These are phyloP conservation scores for Usnea hakonensis DNA, from an alignment of 495 filamentous ascomycete species.

Conservation along the genomic window DNA sequence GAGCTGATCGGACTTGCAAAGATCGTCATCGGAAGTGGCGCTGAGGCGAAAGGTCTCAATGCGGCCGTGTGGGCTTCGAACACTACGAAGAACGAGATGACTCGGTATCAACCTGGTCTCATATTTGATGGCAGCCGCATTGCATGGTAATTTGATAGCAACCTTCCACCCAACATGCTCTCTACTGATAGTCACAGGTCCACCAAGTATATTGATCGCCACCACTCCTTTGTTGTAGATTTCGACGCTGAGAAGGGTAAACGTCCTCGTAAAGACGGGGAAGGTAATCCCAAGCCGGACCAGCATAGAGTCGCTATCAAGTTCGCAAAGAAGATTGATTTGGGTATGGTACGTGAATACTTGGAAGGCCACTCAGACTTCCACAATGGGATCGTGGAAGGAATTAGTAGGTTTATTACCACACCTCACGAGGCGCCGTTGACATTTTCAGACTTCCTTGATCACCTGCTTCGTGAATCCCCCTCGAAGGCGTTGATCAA, in stretches of 20 bases:
- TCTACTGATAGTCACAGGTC: conserved; percentile 22
- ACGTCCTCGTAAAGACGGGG: conserved; percentile 19
- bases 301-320: conserved; percentile 52
- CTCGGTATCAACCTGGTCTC: conserved; percentile 36
- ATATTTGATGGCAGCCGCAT: conserved; percentile 74
- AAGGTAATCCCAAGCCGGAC: too few relatives aligned
- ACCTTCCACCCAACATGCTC: conserved; percentile 25
- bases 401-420: conserved; percentile 51
- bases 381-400: conserved; percentile 60
- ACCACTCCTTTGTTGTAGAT: conserved; percentile 48
- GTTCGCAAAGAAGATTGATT: conserved; percentile 48
- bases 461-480: conserved; percentile 74
- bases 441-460: conserved; percentile 59
- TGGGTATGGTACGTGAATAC: conserved; percentile 57
- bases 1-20: conserved; percentile 29
- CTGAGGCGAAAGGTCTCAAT: conserved; percentile 54
- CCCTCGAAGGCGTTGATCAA: conserved; percentile 55
- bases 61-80: conserved; percentile 67
- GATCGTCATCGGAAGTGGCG: conserved; percentile 55
- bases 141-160: conserved; percentile 57
- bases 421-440: not conserved
- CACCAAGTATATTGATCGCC: conserved; percentile 21
- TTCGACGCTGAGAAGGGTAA: conserved; percentile 53
- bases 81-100: conserved; percentile 44
- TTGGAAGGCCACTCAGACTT: conserved; percentile 50